Base-by-base conservation (phyloP, 2,329 filamentous ascomycete genomes). In the Fusarium lyarnte region DNA sequence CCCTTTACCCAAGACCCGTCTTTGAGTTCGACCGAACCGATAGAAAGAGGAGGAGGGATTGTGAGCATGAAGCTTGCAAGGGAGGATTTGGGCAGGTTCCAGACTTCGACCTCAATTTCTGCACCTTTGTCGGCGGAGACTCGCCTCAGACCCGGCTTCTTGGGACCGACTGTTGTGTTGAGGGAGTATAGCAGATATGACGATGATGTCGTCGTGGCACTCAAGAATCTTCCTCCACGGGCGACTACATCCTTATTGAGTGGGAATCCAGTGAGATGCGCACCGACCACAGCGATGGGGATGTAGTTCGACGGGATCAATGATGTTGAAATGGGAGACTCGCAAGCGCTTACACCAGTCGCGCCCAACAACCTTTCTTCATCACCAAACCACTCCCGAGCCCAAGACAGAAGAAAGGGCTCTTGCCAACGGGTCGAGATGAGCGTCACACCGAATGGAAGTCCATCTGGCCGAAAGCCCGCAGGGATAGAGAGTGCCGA, bases 401-500 rank as follows among this genome's bases (percentile, higher is more conserved):
- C 79, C 66, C 79, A 75, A 0, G 61, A 68, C 2, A 82, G 36
- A 4, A 83, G 76, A 29, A 67, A 74, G 1, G 76, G 67, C 25
- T 83, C 82, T 49, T 80, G 76, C 82, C 82, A 83, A 6, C 70
- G 66, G 29, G 69, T 79, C 6, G 81, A 79, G 10, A 84, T 81
- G 3, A 84, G 66, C 1, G 82, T 83, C 11, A 84, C 66, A 3
- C 82, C 81, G 58, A 84, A 83, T 2, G 82, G 82, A 11, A 83
- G 73, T 0, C 79, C 80, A 38, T 83, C 80, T 0, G 71, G 39
- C 2, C 81, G 67, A 39, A 81, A 82, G 4, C 85, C 85, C 2
- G 87, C 87, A 4, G 87, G 87, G n/a, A 89, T 81, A 2, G 86
- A 83, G 14, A 88, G 73, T 6, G 85, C 87, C 42, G 85, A 86